Evolutionary conservation across 1,139 yeast species (phyloP).

Genomic region (Blastobotrys proliferans): DNA sequence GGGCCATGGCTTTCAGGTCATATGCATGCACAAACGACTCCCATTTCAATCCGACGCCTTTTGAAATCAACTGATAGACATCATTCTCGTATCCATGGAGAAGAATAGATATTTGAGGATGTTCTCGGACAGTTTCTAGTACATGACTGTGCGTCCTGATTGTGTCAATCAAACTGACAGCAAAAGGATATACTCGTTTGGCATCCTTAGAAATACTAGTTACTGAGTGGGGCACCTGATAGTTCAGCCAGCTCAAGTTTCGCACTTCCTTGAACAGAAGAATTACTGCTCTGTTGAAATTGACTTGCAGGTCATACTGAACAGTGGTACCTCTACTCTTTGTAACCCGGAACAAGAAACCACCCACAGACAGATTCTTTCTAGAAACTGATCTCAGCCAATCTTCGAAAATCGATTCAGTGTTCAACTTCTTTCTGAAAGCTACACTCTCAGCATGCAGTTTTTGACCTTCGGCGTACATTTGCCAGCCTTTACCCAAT

Average conservation of each 20-base stretch:
- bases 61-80: conserved; percentile 34
- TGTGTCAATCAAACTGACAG: conserved; percentile 52
- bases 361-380: conserved; percentile 32
- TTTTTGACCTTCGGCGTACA: conserved; percentile 67
- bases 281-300: conserved; percentile 49
- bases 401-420: conserved; percentile 40
- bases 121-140: conserved; percentile 27
- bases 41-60: conserved; percentile 50
- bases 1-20: conserved; percentile 35
- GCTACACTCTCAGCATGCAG: conserved; percentile 49
- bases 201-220: conserved; percentile 43
- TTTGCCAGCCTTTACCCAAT: conserved; percentile 71
- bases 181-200: conserved; percentile 54
- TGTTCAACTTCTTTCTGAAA: conserved; percentile 45
- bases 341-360: conserved; percentile 40
- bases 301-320: conserved; percentile 34
- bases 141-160: conserved; percentile 36
- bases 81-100: conserved; percentile 39
- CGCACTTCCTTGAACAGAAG: conserved; percentile 50
- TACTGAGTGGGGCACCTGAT: conserved; percentile 54
- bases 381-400: conserved; percentile 43
- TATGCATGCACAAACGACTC: conserved; percentile 48
- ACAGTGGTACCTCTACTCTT: conserved; percentile 20
- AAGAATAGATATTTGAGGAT: conserved; percentile 44
- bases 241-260: conserved; percentile 50